A percentile compares a stretch with the other conserved stretches of the same genome.
phyloP scores from a whole-genome alignment of 2,329 filamentous ascomycete species.

The Xylaria sp. region DNA sequence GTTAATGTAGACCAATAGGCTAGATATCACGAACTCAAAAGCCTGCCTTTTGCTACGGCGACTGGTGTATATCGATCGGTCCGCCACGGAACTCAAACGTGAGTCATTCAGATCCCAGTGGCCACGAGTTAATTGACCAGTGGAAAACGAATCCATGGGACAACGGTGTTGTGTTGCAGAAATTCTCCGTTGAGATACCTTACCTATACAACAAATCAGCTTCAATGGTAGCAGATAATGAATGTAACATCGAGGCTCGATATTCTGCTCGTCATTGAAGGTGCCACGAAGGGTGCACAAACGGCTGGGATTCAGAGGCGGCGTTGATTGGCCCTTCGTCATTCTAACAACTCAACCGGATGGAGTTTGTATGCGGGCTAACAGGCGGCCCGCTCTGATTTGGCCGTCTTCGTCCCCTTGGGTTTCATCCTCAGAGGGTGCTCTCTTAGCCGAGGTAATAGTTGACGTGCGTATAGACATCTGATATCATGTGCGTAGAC shows the following conservation, averaged over 20 bases:
- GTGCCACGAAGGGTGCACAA: neutral
- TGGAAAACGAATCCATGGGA: neutral
- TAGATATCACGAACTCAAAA: neutral
- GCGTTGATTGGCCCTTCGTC: neutral
- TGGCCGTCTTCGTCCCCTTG: neutral
- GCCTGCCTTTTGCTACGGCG: neutral
- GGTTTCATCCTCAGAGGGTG: neutral
- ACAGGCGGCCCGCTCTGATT: neutral
- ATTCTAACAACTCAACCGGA: neutral
- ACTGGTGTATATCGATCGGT: constrained; percentile 1
- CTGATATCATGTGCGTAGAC: neutral
- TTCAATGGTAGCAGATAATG: neutral
- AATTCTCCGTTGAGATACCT: neutral
- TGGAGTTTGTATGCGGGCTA: neutral
- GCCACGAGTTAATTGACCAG: neutral
- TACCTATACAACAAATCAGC: neutral
- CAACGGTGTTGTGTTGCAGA: neutral
- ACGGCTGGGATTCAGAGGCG: neutral
- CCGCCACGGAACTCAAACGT: neutral
- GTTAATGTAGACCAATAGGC: neutral
- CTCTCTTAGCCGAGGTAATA: neutral
- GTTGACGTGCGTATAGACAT: neutral
- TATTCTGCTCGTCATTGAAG: too few relatives aligned
- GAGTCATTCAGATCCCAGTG: neutral
- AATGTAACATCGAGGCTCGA: neutral